A percentile compares a stretch with the other conserved stretches of the same genome.
Evolutionary conservation across 495 filamentous ascomycete genomes (phyloP).

Genomic region (Aspergillus conjunctus): DNA sequence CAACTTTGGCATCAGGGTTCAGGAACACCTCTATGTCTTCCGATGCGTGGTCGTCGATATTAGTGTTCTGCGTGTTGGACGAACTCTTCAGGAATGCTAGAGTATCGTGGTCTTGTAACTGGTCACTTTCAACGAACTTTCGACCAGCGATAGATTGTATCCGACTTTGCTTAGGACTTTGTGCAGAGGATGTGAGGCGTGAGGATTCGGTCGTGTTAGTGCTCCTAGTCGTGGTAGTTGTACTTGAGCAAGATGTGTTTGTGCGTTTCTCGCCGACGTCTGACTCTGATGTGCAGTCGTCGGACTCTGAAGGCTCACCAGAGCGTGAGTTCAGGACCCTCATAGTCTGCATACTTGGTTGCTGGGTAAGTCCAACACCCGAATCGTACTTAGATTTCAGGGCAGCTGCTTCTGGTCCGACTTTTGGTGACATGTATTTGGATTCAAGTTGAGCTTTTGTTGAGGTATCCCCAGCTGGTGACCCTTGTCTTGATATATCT

Average conservation of each 20-base stretch:
- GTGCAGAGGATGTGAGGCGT: slow-evolving; percentile 1
- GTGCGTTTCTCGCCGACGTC: slow-evolving; percentile 18
- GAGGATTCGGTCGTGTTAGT: slow-evolving; percentile 5
- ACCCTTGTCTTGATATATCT: neutral
- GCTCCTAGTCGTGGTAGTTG: neutral
- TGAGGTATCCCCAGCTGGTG: neutral
- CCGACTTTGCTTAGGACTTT: slow-evolving; percentile 8
- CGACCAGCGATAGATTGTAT: slow-evolving; percentile 13
- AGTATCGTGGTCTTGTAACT: slow-evolving; percentile 18
- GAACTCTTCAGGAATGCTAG: slow-evolving; percentile 18
- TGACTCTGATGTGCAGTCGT: neutral
- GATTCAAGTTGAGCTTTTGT: slow-evolving; percentile 17
- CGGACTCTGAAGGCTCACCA: slow-evolving; percentile 11
- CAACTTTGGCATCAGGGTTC: slow-evolving; percentile 18
- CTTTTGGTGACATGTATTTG: slow-evolving; percentile 14
- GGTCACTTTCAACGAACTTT: neutral
- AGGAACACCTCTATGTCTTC: slow-evolving; percentile 27
- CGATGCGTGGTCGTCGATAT: neutral
- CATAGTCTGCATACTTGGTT: slow-evolving; percentile 28
- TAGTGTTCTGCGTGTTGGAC: neutral
- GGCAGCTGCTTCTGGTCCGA: slow-evolving; percentile 11
- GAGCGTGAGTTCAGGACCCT: slow-evolving; percentile 17
- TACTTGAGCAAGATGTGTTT: slow-evolving; percentile 17
- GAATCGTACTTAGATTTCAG: slow-evolving; percentile 25
- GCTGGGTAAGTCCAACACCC: slow-evolving; percentile 24